Base-by-base conservation (phyloP, 441 rosid genomes). In the Manihot esculenta region DNA sequence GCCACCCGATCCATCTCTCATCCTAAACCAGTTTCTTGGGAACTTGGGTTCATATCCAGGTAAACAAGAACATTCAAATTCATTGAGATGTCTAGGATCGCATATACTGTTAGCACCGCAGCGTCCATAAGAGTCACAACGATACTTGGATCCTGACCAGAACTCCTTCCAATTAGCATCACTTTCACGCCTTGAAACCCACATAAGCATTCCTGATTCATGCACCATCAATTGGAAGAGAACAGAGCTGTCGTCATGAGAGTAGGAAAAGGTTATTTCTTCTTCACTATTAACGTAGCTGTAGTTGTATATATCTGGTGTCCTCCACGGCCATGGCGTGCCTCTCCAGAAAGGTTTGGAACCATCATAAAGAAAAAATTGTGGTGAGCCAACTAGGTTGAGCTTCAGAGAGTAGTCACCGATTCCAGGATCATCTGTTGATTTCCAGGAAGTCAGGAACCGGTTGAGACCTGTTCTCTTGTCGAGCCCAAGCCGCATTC, bases 101-200 rank as follows among this genome's bases (percentile, higher is more conserved):
- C 21, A 35, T 7, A 8, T n/a, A 1, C 45, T 38, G 30, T n/a
- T 15, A 26, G 38, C 61, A 56, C 61, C 61, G 14, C 61, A 56
- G 4, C 11, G 8, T 58, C 69, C 60, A 72, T 85, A 88, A 63
- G 30, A 65, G 27, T 90, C 96, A 71, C 93, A 88, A 6, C 54
- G 66, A 57, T 87, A 84, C 33, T 72, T 79, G 0, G 89, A 88
- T 56, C 66, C 78, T 1, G 76, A 55, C 78, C 74, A 78, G 26
- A 79, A 78, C 56, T 42, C 72, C 0, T 77, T 77, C 90, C 93
- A 90, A 21, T 21, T 71, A 41, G 64, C 69, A 1, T 65, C 77
- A 14, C 7, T 64, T 9, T 50, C 76, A 0, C 74, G 77, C 93
- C 93, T 85, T 0, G 79, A 72, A n/a, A 78, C 71, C 42, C 82